Evolutionary conservation across 257 asterid genomes (phyloP).

Genomic region (Penstemon davidsonii): DNA sequence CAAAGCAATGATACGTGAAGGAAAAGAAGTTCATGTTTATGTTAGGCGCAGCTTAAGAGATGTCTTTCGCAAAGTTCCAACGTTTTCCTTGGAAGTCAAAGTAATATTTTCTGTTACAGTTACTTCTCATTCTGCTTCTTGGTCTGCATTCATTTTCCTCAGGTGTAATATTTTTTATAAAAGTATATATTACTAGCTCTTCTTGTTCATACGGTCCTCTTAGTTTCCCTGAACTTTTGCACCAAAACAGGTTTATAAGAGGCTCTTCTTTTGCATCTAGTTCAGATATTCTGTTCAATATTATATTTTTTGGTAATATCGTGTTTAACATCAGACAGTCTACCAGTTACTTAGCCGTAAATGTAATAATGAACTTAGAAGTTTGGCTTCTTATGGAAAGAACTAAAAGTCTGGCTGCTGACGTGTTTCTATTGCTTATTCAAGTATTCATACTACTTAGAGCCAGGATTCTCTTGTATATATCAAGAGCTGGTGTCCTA

Average conservation of each 20-base stretch:
- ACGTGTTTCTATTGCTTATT: conserved; percentile 15
- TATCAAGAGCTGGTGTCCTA: neutral
- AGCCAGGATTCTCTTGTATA: conserved; percentile 5
- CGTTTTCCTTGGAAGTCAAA: conserved; percentile 79
- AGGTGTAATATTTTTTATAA: neutral
- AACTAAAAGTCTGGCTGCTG: neutral
- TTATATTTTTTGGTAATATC: conserved; percentile 7
- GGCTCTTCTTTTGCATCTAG: conserved; percentile 8
- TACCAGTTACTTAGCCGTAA: conserved; percentile 16
- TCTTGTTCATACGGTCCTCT: conserved; percentile 6
- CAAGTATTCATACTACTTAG: conserved; percentile 5
- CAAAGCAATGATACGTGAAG: conserved; percentile 92
- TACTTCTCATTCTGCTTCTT: conserved; percentile 26
- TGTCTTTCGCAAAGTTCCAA: conserved; percentile 92
- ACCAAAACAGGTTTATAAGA: conserved; percentile 5
- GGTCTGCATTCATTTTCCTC: conserved; percentile 7
- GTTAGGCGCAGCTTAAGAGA: conserved; percentile 97
- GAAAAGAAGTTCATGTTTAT: conserved; percentile 78
- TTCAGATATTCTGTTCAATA: conserved; percentile 17
- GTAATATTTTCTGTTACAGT: conserved; percentile 39
- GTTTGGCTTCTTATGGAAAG: neutral
- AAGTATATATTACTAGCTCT: conserved; percentile 15
- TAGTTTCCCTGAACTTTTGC: neutral
- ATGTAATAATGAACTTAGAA: conserved; percentile 3
- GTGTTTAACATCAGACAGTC: neutral